Evolutionary conservation across 2,329 filamentous ascomycete species (phyloP).

Genomic region (Dichotomopilus funicola): DNA sequence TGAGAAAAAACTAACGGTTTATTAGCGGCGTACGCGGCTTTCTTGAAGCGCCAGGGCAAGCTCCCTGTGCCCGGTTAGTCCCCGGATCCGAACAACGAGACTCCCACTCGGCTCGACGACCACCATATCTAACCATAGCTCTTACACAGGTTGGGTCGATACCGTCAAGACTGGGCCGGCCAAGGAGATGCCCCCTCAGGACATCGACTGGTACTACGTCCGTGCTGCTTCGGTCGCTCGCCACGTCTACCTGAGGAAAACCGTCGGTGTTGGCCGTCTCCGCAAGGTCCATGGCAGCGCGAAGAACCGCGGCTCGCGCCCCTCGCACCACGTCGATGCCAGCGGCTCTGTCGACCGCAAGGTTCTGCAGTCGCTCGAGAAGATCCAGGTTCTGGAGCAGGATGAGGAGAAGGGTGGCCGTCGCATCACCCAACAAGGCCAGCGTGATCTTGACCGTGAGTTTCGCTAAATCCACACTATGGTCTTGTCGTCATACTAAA

Average conservation of each 20-base stretch:
- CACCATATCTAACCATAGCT: conserved; percentile 16
- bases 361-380: conserved; percentile 94
- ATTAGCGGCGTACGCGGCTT: conserved; percentile 76
- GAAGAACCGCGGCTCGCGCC: conserved; percentile 93
- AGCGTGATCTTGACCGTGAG: conserved; percentile 94
- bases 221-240: conserved; percentile 92
- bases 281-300: conserved; percentile 92
- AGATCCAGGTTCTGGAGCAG: conserved; percentile 96
- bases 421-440: conserved; percentile 94
- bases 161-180: conserved; percentile 96
- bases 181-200: conserved; percentile 97
- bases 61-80: conserved; percentile 78
- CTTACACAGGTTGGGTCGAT: conserved; percentile 80
- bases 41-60: conserved; percentile 93
- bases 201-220: conserved; percentile 92
- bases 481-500: not conserved
- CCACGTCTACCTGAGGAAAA: conserved; percentile 99
- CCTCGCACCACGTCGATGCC: conserved; percentile 92
- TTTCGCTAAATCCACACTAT: conserved; percentile 9
- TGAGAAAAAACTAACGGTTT: conserved; percentile 63
- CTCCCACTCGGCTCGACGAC: not conserved
- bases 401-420: conserved; percentile 98
- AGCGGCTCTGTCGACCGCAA: conserved; percentile 95
- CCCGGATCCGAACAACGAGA: conserved; percentile 10
- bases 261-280: conserved; percentile 94